Percentiles rank a stretch among this genome's conserved stretches.
Conservation (phyloP, 805 yeast species). For the Suhomyces sp. region DNA sequence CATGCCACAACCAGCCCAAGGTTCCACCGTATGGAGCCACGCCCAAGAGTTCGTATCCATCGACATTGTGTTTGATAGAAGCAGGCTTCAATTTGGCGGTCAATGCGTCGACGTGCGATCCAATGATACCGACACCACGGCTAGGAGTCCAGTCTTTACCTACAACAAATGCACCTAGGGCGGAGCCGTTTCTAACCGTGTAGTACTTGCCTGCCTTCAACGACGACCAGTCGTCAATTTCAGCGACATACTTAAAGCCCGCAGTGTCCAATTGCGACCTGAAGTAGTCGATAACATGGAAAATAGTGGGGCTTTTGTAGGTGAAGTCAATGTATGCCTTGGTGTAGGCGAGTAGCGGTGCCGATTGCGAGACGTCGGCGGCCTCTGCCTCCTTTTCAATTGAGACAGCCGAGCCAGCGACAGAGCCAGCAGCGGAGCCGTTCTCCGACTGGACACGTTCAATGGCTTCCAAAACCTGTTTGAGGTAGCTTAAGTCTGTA, state of each 20-base stretch:
- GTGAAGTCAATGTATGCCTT: slow-evolving; percentile 69
- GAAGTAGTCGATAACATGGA: slow-evolving; percentile 61
- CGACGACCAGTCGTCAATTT: slow-evolving; percentile 53
- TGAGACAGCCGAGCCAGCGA: not conserved
- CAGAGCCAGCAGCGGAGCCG: not conserved
- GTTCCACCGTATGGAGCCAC: slow-evolving; percentile 85
- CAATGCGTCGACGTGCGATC: slow-evolving; percentile 74
- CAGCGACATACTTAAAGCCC: slow-evolving; percentile 67
- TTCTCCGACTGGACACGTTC: not conserved
- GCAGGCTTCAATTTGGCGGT: slow-evolving; percentile 69
- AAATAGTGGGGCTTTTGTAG: slow-evolving; percentile 68
- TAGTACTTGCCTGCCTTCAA: slow-evolving; percentile 56
- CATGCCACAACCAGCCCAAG: slow-evolving; percentile 65
- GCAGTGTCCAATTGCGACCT: slow-evolving; percentile 45
- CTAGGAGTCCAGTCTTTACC: slow-evolving; percentile 66
- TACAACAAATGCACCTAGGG: slow-evolving; percentile 65
- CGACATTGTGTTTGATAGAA: slow-evolving; percentile 56
- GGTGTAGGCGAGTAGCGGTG: slow-evolving; percentile 16
- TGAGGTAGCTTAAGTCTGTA: not conserved
- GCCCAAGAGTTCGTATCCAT: slow-evolving; percentile 76
- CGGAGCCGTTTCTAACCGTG: slow-evolving; percentile 66
- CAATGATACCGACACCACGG: slow-evolving; percentile 66
- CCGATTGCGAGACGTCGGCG: not conserved
- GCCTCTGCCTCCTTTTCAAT: not conserved
- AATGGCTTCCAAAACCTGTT: slow-evolving; percentile 1